phyloP scores from a whole-genome alignment of 768 basidiomycete species.

The Imleria badia region DNA sequence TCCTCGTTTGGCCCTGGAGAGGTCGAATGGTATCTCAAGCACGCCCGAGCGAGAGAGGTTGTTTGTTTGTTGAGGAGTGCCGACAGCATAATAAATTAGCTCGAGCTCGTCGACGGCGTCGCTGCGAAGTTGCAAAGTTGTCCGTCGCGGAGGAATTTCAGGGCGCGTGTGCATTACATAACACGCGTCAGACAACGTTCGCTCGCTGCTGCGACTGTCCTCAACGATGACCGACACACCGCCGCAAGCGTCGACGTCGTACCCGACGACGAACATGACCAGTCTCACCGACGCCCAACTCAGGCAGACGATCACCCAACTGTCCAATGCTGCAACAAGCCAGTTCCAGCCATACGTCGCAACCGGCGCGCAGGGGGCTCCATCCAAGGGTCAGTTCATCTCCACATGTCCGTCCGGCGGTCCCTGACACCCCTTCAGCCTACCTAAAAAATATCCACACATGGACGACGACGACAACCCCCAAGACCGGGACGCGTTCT shows the following conservation, averaged over 20 bases:
- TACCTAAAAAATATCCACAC: slow-evolving; percentile 71
- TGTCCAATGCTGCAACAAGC: slow-evolving; percentile 39
- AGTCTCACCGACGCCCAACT: slow-evolving; percentile 63
- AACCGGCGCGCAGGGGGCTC: slow-evolving; percentile 28
- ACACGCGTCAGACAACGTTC: slow-evolving; percentile 19
- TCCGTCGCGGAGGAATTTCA: neutral
- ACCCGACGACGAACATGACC: slow-evolving; percentile 37
- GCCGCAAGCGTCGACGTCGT: slow-evolving; percentile 27
- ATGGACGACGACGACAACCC: slow-evolving; percentile 60
- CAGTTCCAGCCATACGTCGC: slow-evolving; percentile 37
- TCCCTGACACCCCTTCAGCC: slow-evolving; percentile 35
- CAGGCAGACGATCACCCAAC: slow-evolving; percentile 58
- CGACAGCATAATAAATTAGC: slow-evolving; percentile 18
- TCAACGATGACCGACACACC: slow-evolving; percentile 31
- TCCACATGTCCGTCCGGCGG: neutral
- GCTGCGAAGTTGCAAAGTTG: neutral
- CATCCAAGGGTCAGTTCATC: slow-evolving; percentile 28
- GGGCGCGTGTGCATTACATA: slow-evolving; percentile 20
- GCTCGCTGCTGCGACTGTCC: neutral
- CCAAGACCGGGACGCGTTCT: slow-evolving; percentile 40
- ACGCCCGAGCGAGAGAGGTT: neutral
- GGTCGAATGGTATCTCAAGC: slow-evolving; percentile 19
- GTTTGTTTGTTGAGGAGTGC: slow-evolving; percentile 8
- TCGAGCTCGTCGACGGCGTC: neutral
- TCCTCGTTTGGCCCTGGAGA: slow-evolving; percentile 35